These are phyloP conservation scores for Vitis vinifera DNA, from an alignment of 164 flowering plant genomes.

Conservation along the genomic window ASM3070453v1 NC_081811.1:8227501-8228000, in stretches of 20 bases:
- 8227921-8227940: slow-evolving; percentile 52
- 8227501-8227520: no score
- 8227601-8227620: not conserved
- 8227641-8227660: slow-evolving; percentile 10
- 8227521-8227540: no score
- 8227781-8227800: not conserved
- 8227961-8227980: slow-evolving; percentile 7
- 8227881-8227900: slow-evolving; percentile 89
- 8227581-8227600: no score
- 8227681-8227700: no score
- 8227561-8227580: no score
- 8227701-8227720: slow-evolving; percentile 5
- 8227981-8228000: not conserved
- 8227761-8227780: not conserved
- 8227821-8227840: slow-evolving; percentile 85
- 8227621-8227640: not conserved
- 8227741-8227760: slow-evolving; percentile 3
- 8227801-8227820: slow-evolving; percentile 55
- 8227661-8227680: not conserved
- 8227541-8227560: no score
- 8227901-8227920: slow-evolving; percentile 67
- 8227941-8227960: slow-evolving; percentile 92
- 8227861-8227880: slow-evolving; percentile 76
- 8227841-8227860: slow-evolving; percentile 94
- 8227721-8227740: slow-evolving; percentile 10